Conservation (phyloP, 148 eudicot species). For the Rhododendron ferrugineum region DNA sequence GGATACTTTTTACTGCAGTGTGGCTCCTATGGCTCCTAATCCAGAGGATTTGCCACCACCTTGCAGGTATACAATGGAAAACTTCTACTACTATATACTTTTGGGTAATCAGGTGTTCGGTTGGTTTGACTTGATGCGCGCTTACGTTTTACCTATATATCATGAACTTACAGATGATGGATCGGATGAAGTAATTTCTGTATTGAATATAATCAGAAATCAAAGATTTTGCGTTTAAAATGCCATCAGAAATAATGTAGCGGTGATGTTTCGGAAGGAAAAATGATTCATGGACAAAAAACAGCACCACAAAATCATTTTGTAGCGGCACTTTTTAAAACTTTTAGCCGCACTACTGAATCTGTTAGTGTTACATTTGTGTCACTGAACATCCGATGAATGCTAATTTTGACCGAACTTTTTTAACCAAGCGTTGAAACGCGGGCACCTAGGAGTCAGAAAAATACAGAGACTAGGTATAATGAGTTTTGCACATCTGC, state of each 20-base stretch:
- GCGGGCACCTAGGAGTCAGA: not conserved
- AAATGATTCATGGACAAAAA: not conserved
- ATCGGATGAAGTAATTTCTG: no score
- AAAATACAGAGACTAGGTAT: no score
- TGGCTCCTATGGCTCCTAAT: constrained; percentile 16
- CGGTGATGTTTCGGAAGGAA: not conserved
- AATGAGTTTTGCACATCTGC: no score
- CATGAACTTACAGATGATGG: no score
- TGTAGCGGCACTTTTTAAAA: not conserved
- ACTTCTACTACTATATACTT: not conserved
- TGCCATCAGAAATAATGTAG: not conserved
- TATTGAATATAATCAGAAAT: not conserved
- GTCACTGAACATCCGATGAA: not conserved
- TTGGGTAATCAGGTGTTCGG: not conserved
- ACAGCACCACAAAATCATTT: not conserved
- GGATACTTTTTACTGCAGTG: constrained; percentile 19
- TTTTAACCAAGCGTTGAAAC: no score
- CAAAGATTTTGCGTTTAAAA: not conserved
- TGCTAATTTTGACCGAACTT: no score
- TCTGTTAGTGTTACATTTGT: not conserved
- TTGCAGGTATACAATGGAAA: constrained; percentile 7
- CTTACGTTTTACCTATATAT: no score
- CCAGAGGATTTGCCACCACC: constrained; percentile 21
- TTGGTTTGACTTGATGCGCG: not conserved
- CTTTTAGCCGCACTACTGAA: not conserved